Conservation (phyloP, 2,329 filamentous ascomycete species). For the Camillea tinctor region DNA sequence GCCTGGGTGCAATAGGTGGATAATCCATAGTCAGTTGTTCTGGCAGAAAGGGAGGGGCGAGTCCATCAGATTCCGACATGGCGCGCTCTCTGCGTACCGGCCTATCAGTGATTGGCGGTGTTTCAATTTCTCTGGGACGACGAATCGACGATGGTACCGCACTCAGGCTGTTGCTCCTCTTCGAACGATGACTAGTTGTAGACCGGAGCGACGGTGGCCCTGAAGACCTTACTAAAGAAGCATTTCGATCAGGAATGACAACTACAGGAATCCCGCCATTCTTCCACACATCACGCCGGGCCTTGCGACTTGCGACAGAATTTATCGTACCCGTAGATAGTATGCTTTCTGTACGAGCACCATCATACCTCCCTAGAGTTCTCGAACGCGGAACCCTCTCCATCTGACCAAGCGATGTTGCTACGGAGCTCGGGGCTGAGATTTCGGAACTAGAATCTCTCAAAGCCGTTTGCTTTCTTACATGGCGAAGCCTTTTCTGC, state of each 20-base stretch:
- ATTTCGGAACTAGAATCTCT: constrained; percentile 43
- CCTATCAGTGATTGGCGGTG: constrained; percentile 43
- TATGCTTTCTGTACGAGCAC: constrained; percentile 45
- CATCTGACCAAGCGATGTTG: constrained; percentile 38
- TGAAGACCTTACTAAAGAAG: constrained; percentile 48
- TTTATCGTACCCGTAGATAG: constrained; percentile 48
- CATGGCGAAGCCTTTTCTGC: constrained; percentile 58
- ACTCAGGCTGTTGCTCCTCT: constrained; percentile 50
- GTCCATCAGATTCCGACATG: constrained; percentile 48
- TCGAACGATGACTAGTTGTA: constrained; percentile 57
- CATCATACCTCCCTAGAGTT: constrained; percentile 27
- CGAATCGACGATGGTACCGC: constrained; percentile 47
- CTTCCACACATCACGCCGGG: constrained; percentile 58
- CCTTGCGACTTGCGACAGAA: constrained; percentile 53
- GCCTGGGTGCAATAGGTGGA: constrained; percentile 54
- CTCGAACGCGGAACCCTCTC: constrained; percentile 30
- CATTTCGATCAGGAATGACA: constrained; percentile 57
- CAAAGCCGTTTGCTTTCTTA: constrained; percentile 49
- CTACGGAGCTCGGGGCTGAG: constrained; percentile 42
- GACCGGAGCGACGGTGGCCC: constrained; percentile 58
- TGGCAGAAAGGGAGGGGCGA: constrained; percentile 27
- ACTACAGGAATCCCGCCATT: constrained; percentile 62
- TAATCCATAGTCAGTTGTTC: constrained; percentile 60
- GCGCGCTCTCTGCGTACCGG: constrained; percentile 41
- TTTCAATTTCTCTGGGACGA: constrained; percentile 42